These are phyloP conservation scores for Candida maesae DNA, from an alignment of 805 yeast species.

Conservation along the genomic window DNA sequence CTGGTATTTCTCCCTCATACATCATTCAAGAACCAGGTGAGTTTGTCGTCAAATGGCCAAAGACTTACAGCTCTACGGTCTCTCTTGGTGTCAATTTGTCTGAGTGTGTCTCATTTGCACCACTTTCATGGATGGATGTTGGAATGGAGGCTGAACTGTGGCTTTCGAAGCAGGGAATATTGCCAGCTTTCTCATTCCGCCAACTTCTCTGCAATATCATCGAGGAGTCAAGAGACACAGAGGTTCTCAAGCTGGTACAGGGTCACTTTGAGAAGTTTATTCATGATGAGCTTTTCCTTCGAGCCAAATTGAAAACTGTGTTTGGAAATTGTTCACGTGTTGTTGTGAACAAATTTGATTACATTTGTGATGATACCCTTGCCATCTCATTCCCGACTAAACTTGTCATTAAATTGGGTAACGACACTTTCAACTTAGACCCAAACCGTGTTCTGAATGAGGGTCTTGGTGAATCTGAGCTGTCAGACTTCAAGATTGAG, in stretches of 20 bases:
- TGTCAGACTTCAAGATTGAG: slow-evolving; percentile 32
- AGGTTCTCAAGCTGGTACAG: slow-evolving; percentile 32
- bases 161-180: slow-evolving; percentile 42
- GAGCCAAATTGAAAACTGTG: slow-evolving; percentile 35
- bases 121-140: slow-evolving; percentile 50
- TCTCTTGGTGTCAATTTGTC: slow-evolving; percentile 54
- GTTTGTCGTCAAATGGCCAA: slow-evolving; percentile 53
- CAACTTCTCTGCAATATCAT: slow-evolving; percentile 46
- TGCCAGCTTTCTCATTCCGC: slow-evolving; percentile 52
- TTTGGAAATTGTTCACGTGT: slow-evolving; percentile 31
- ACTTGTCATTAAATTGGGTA: slow-evolving; percentile 35
- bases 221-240: slow-evolving; percentile 36
- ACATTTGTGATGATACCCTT: slow-evolving; percentile 52
- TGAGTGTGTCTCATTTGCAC: slow-evolving; percentile 56
- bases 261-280: slow-evolving; percentile 33
- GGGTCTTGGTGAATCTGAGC: background rate
- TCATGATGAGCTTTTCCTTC: slow-evolving; percentile 39
- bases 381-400: slow-evolving; percentile 51
- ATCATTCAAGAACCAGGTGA: slow-evolving; percentile 62
- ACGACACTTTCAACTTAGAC: slow-evolving; percentile 32
- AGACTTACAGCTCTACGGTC: slow-evolving; percentile 45
- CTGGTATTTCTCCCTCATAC: slow-evolving; percentile 46
- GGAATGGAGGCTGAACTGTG: slow-evolving; percentile 49
- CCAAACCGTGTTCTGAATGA: slow-evolving; percentile 29
- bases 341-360: slow-evolving; percentile 35